Base-by-base conservation (phyloP, 78 protist genomes). In the Dictyostelium firmibasis region DNA sequence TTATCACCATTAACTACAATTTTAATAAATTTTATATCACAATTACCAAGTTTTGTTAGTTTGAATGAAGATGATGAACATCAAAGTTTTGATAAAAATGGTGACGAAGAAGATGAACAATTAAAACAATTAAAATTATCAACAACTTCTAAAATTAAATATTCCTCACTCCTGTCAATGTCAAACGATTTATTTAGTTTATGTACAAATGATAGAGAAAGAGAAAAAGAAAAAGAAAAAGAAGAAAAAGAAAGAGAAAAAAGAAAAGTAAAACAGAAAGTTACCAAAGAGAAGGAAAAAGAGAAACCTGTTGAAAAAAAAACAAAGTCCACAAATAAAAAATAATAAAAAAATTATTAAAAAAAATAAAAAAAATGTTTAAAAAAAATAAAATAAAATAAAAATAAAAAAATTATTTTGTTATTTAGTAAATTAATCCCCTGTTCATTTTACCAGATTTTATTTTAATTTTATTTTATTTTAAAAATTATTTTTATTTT, bases 21-120 rank as follows among this genome's bases (percentile, higher is more conserved):
- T 36, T 89, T 89, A 81, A 89, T 89, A 50, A 81, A 44, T 44
- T 81, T 89, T 27, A 81, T 89, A 44, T 62, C 87, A 18, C 67
- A 89, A 89, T 50, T 89, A 33, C 94, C 94, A 44, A 84, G 83
- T 50, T 62, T 87, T 23, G 27, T 33, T 2, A 53, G 41, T 20
- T 53, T 10, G 13, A 29, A 81, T 60, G 74, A 75, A 9, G 43
- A 72, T 11, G 72, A 47, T 10, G 84, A 86, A 4, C 62, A 50
- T 16, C 62, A 50, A 50, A 50, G 14, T 18, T 4, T 13, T 50
- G 84, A 76, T 31, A 43, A 85, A 1, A 69, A 47, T 33, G 82
- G 72, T 13, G 57, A 35, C 27, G 78, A 77, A n/a, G 81, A 75
- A 14, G 82, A 76, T 76, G 82, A 76, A 38, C 23, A 41, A 13